Evolutionary conservation across 2,329 filamentous ascomycete genomes (phyloP), one percentile per base, ranked within the genome.

Genomic region (Gliomastix tumulicola): DNA sequence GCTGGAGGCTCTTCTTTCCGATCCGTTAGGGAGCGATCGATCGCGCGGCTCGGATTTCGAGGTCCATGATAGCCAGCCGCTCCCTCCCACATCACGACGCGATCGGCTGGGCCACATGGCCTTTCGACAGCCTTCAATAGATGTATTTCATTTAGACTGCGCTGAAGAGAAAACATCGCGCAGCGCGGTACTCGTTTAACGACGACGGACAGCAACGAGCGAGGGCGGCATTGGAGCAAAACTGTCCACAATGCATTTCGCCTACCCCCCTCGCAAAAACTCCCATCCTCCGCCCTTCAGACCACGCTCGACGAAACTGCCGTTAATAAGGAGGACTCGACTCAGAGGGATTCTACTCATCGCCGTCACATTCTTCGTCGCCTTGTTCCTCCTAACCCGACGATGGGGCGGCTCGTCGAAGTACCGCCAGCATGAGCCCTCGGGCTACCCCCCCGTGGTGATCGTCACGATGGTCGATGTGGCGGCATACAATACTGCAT

Each of bases 381-480:
- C 84, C 13, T 49, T 89, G 38, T 84, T 76, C 54, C 49, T 88
- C 13, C 46, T 86, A 30, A 71, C 71, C 6, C 56, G 58, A 23
- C 9, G 18, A 21, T 42, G 50, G 16, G 50, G 44, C 15, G 39
- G 47, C 18, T 40, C 51, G 36, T 42, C 46, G 35, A 49, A 56
- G 15, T 60, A 60, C 32, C 53, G 44, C 21, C 57, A 61, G 35
- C 55, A 56, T 44, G 47, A 60, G 28, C 68, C 71, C 0, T 65
- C 66, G n/a, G 78, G 77, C 27, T 68, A 67, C 21, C 74, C 78
- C 20, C 66, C 74, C 0, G 77, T 76, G 16, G 88, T 97, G 21
- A 68, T 98, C 35, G 85, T 98, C 42, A 96, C 92, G 3, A 78
- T 90, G 8, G 62, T 96, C 38, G 86, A 96, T 55, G 72, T 79